Percentiles rank a stretch among this genome's conserved stretches.
Evolutionary conservation across 179 eudicot genomes (phyloP).

Genomic region (Heliamphora pulchella): DNA sequence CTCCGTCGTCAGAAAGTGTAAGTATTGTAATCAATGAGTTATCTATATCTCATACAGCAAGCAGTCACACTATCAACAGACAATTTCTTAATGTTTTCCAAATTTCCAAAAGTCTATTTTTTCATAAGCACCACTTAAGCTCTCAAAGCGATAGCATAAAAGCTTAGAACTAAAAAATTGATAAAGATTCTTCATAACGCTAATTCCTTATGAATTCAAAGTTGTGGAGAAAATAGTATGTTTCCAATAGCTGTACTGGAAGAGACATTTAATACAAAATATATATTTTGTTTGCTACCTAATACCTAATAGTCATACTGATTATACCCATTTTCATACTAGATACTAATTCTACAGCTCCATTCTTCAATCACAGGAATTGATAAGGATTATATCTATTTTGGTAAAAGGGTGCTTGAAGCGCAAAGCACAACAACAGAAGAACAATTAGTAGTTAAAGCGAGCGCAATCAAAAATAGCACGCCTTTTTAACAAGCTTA

Average conservation of each 20-base stretch:
- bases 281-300: not conserved
- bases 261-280: not conserved
- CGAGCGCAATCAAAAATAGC: too few relatives aligned
- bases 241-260: not conserved
- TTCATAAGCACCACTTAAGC: too few relatives aligned
- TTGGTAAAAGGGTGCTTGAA: too few relatives aligned
- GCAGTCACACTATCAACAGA: too few relatives aligned
- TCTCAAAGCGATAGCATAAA: too few relatives aligned
- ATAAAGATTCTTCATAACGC: not conserved
- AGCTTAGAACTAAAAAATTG: not conserved
- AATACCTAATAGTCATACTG: not conserved
- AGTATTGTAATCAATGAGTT: not conserved
- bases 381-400: not conserved
- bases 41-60: not conserved
- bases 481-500: too few relatives aligned
- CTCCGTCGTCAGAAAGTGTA: not conserved
- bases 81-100: too few relatives aligned
- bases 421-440: too few relatives aligned
- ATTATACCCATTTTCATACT: not conserved
- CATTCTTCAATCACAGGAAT: constrained; percentile 1
- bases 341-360: not conserved
- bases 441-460: too few relatives aligned
- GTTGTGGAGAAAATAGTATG: not conserved
- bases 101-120: too few relatives aligned
- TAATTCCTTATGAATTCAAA: not conserved